These are phyloP conservation scores for Vicia villosa DNA, from an alignment of 306 rosid genomes.

Conservation along the genomic window DNA sequence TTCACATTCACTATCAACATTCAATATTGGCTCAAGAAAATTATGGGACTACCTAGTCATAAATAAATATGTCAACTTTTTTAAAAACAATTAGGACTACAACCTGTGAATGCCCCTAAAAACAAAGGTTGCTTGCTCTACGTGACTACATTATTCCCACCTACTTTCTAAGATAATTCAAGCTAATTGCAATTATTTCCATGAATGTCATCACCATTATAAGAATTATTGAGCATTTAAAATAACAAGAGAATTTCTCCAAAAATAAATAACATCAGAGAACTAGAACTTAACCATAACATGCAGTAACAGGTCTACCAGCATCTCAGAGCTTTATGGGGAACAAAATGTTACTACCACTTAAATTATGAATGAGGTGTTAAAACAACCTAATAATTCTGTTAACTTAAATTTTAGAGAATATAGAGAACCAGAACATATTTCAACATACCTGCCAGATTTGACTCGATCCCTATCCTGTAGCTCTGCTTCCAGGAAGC, in stretches of 20 bases:
- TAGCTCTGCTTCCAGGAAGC: slow-evolving; percentile 92
- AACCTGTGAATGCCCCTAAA: slow-evolving; percentile 44
- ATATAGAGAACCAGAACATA: neutral
- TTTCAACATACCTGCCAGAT: slow-evolving; percentile 80
- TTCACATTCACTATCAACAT: too few species aligned
- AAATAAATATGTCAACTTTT: slow-evolving; percentile 14
- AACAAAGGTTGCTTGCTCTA: slow-evolving; percentile 41
- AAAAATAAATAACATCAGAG: slow-evolving; percentile 4
- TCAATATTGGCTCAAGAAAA: too few species aligned
- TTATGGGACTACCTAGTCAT: too few species aligned
- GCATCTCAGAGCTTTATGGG: neutral
- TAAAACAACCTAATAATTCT: neutral
- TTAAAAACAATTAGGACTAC: slow-evolving; percentile 29
- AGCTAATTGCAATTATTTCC: slow-evolving; percentile 43
- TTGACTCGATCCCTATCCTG: slow-evolving; percentile 88
- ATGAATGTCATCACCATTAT: slow-evolving; percentile 25
- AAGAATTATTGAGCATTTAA: slow-evolving; percentile 32
- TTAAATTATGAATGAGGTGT: neutral
- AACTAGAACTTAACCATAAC: slow-evolving; percentile 13
- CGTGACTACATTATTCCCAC: slow-evolving; percentile 34
- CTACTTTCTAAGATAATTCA: slow-evolving; percentile 34
- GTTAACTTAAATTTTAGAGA: slow-evolving; percentile 7
- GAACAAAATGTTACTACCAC: neutral
- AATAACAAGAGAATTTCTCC: slow-evolving; percentile 3
- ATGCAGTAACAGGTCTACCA: neutral